Percentiles rank a stretch among this genome's conserved stretches.
Evolutionary conservation across 768 basidiomycete genomes (phyloP).

Genomic region (Suillus decipiens): DNA sequence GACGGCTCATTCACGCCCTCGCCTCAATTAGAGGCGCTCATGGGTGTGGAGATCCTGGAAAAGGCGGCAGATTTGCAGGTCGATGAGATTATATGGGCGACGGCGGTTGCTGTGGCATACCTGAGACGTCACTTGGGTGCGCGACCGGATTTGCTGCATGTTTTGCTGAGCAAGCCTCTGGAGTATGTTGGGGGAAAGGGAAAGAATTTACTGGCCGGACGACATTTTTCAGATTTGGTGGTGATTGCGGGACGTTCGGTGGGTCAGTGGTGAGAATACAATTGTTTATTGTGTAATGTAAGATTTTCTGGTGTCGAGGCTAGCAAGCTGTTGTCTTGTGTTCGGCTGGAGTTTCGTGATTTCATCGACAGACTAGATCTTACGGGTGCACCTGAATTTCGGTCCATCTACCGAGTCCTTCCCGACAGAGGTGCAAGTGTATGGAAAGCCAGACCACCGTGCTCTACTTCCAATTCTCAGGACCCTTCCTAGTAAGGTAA

Average conservation of each 20-base stretch:
- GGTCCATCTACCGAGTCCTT: background rate
- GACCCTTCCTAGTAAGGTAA: no score
- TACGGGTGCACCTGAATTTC: background rate
- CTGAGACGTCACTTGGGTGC: constrained; percentile 38
- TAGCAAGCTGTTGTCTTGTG: background rate
- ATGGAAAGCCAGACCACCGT: no score
- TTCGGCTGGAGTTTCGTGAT: background rate
- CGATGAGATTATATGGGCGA: constrained; percentile 48
- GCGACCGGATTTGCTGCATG: constrained; percentile 43
- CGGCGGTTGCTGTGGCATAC: constrained; percentile 48
- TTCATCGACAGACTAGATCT: background rate
- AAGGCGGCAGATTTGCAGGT: constrained; percentile 30
- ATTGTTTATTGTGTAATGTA: background rate
- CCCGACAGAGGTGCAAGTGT: background rate
- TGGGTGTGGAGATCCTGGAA: constrained; percentile 36
- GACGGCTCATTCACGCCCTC: constrained; percentile 50
- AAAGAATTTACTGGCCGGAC: constrained; percentile 4
- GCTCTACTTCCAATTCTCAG: no score
- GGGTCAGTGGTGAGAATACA: background rate
- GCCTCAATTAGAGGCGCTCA: constrained; percentile 33
- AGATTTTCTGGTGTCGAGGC: background rate
- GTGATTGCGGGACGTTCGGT: background rate
- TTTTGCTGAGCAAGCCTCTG: constrained; percentile 42
- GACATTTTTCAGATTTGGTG: constrained; percentile 10
- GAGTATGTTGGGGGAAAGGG: constrained; percentile 36